Percentiles rank a stretch among this genome's conserved stretches.
phyloP scores from a whole-genome alignment of 306 rosid genomes.

The Vigna trinervia region DNA sequence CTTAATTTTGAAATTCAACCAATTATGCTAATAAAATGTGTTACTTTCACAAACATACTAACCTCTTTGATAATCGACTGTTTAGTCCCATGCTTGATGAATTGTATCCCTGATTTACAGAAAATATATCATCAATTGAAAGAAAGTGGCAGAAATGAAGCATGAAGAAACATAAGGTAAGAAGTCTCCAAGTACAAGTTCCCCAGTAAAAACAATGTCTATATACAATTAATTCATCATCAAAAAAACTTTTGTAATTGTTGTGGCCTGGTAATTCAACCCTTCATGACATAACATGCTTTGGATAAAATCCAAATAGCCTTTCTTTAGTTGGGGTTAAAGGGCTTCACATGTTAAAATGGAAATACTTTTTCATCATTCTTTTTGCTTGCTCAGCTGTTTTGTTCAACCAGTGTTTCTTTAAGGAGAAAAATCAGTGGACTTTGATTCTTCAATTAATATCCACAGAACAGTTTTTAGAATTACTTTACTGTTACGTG shows the following conservation, averaged over 20 bases:
- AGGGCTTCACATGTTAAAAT: no score
- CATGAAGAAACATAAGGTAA: not conserved
- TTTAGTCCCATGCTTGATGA: conserved; percentile 65
- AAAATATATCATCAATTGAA: conserved; percentile 42
- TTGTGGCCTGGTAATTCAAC: no score
- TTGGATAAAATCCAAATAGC: no score
- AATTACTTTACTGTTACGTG: no score
- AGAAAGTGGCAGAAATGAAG: conserved; percentile 22
- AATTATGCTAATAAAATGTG: conserved; percentile 1
- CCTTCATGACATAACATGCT: no score
- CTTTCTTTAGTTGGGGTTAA: no score
- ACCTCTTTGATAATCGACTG: conserved; percentile 77
- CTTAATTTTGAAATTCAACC: conserved; percentile 10
- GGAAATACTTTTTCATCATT: no score
- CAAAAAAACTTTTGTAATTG: not conserved
- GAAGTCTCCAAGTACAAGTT: conserved; percentile 21
- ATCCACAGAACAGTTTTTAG: not conserved
- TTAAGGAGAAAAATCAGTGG: no score
- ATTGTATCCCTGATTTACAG: conserved; percentile 62
- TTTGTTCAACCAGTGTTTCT: no score
- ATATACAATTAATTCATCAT: conserved; percentile 2
- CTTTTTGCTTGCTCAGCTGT: no score
- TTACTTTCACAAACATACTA: conserved; percentile 40
- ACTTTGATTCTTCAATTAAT: not conserved
- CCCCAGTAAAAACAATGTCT: not conserved